phyloP scores from a whole-genome alignment of 345 rosid genomes.

The Psidium guajava region DNA sequence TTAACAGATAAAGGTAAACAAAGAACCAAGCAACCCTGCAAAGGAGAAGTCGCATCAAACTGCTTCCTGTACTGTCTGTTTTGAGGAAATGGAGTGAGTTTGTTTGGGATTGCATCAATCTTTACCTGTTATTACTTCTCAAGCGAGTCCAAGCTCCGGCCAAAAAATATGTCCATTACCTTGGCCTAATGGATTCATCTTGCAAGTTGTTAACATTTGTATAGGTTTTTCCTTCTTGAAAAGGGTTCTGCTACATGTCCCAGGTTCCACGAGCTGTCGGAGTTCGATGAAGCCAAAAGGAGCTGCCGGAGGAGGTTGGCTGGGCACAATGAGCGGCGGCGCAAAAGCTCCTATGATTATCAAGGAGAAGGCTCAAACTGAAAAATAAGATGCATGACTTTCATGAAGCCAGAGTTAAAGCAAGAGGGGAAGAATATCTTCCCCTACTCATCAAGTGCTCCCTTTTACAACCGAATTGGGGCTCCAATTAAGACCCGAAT shows the following conservation, averaged over 20 bases:
- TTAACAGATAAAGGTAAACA: neutral
- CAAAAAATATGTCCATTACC: neutral
- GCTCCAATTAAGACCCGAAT: neutral
- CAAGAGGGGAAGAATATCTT: neutral
- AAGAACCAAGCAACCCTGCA: neutral
- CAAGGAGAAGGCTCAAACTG: slow-evolving; percentile 33
- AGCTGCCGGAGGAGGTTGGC: slow-evolving; percentile 86
- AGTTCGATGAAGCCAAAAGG: slow-evolving; percentile 71
- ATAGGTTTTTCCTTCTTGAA: neutral
- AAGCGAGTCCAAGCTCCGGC: neutral
- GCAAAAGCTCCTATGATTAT: slow-evolving; percentile 45
- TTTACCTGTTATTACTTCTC: neutral
- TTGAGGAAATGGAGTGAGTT: neutral
- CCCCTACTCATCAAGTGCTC: neutral
- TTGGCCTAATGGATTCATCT: neutral
- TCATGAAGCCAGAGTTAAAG: neutral
- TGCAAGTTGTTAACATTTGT: neutral
- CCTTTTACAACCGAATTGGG: neutral
- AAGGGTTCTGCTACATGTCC: neutral
- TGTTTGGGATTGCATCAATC: neutral
- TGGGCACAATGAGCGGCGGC: slow-evolving; percentile 82
- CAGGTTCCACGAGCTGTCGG: slow-evolving; percentile 74
- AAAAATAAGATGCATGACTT: neutral
- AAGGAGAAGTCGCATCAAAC: neutral
- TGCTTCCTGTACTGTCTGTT: neutral